phyloP scores from a whole-genome alignment of 495 filamentous ascomycete genomes.

The Acidomyces sp. region DNA sequence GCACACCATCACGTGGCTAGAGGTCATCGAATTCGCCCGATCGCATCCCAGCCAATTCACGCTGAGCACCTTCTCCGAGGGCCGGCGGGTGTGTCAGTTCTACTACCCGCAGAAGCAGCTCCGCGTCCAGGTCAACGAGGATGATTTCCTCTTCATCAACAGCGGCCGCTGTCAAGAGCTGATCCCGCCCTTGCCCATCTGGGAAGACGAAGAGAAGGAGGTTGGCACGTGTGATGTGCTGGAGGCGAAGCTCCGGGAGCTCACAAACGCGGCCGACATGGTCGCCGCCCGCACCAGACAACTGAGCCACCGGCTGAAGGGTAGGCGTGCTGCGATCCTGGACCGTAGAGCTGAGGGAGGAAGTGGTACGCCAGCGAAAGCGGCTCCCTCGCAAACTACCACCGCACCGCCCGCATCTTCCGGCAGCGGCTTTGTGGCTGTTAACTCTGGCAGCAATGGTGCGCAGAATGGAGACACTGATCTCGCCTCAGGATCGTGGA shows the following conservation, averaged over 20 bases:
- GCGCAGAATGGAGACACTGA: slow-evolving; percentile 1
- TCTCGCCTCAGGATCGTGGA: slow-evolving; percentile 3
- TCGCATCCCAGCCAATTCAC: slow-evolving; percentile 69
- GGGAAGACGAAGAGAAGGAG: slow-evolving; percentile 78
- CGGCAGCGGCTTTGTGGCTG: slow-evolving; percentile 42
- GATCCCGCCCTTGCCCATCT: slow-evolving; percentile 67
- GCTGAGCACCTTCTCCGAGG: slow-evolving; percentile 53
- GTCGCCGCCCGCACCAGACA: slow-evolving; percentile 69
- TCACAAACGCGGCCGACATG: slow-evolving; percentile 65
- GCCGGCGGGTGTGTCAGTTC: slow-evolving; percentile 62
- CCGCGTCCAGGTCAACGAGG: slow-evolving; percentile 73
- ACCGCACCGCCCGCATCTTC: slow-evolving; percentile 22
- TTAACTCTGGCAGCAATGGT: slow-evolving; percentile 32
- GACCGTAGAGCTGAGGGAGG: slow-evolving; percentile 32
- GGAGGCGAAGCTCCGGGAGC: slow-evolving; percentile 56
- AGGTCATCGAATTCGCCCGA: slow-evolving; percentile 73
- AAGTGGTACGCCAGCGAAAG: slow-evolving; percentile 21
- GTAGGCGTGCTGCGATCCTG: slow-evolving; percentile 57
- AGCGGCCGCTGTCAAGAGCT: slow-evolving; percentile 75
- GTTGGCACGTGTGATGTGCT: slow-evolving; percentile 70
- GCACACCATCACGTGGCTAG: slow-evolving; percentile 56
- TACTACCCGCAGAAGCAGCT: slow-evolving; percentile 54
- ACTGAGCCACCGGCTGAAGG: slow-evolving; percentile 67
- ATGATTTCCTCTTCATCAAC: slow-evolving; percentile 69
- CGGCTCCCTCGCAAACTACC: slow-evolving; percentile 20